Evolutionary conservation across 352 stramenopile species (phyloP).

Genomic region (Phytophthora kernoviae): DNA sequence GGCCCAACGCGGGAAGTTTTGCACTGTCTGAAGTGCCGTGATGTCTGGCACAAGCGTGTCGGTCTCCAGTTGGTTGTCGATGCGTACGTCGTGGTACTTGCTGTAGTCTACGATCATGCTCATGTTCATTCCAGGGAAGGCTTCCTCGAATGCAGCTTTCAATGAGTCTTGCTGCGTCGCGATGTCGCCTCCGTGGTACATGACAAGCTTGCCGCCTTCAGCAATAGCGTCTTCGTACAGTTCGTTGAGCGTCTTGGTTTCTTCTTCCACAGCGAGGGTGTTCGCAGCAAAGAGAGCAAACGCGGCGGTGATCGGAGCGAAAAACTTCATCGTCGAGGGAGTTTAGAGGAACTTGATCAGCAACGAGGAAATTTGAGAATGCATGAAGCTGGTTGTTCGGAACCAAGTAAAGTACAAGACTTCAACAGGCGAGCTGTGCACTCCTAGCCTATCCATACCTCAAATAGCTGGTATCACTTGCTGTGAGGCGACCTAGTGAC

Average conservation of each 20-base stretch:
- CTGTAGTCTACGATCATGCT: slow-evolving; percentile 55
- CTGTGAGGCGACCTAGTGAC: too few relatives aligned
- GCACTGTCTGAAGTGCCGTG: slow-evolving; percentile 46
- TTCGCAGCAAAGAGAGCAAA: slow-evolving; percentile 4
- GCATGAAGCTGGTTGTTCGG: background rate
- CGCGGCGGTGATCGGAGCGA: slow-evolving; percentile 2
- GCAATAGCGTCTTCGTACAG: slow-evolving; percentile 50
- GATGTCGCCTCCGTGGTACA: slow-evolving; percentile 46
- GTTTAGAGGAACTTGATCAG: background rate
- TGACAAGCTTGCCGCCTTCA: slow-evolving; percentile 52
- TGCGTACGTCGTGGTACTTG: slow-evolving; percentile 59
- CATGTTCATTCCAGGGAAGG: slow-evolving; percentile 59
- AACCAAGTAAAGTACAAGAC: too few relatives aligned
- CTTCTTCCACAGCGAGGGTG: slow-evolving; percentile 27
- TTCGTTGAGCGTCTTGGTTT: slow-evolving; percentile 46
- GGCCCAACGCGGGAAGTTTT: slow-evolving; percentile 51
- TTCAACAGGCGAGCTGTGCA: too few relatives aligned
- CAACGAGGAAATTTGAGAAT: background rate
- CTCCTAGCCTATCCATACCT: too few relatives aligned
- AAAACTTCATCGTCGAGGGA: slow-evolving; percentile 17
- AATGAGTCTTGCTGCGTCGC: slow-evolving; percentile 29
- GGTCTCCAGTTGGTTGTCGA: slow-evolving; percentile 61
- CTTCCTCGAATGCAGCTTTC: slow-evolving; percentile 18
- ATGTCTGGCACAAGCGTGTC: slow-evolving; percentile 46
- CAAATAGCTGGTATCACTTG: too few relatives aligned